Evolutionary conservation across 202 grass and related monocot species (phyloP).

Genomic region (Alloteropsis angusta): DNA sequence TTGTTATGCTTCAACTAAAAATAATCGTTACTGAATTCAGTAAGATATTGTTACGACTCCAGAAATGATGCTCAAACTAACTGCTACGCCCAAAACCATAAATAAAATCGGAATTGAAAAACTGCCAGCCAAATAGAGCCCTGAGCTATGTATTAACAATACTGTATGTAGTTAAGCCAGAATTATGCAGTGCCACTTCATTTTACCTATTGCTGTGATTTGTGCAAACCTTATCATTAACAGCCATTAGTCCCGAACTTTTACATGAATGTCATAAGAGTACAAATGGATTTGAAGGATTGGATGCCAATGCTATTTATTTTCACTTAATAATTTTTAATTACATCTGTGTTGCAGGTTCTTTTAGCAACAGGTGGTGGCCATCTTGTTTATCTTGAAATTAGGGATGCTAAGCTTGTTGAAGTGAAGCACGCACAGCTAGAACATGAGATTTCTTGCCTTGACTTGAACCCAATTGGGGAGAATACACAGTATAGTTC

Average conservation of each 20-base stretch:
- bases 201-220: background rate
- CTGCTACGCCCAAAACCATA: background rate
- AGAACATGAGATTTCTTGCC: slow-evolving; percentile 94
- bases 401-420: slow-evolving; percentile 58
- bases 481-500: slow-evolving; percentile 64
- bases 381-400: slow-evolving; percentile 97
- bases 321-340: background rate
- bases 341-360: slow-evolving; percentile 50
- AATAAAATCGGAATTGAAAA: background rate
- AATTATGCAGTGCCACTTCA: background rate
- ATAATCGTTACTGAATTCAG: background rate
- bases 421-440: slow-evolving; percentile 83
- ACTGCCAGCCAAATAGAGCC: background rate
- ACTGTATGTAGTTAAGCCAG: background rate
- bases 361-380: slow-evolving; percentile 89
- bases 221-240: background rate
- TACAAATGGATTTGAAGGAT: background rate
- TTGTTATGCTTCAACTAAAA: background rate
- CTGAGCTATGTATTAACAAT: background rate
- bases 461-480: slow-evolving; percentile 84
- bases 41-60: background rate
- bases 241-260: background rate
- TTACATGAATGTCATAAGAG: background rate
- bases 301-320: background rate
- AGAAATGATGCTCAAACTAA: background rate